Percentiles rank a stretch among this genome's conserved stretches.
These are phyloP conservation scores for Colletotrichum spinosum DNA, from an alignment of 2,329 filamentous ascomycete genomes.

Conservation along the genomic window DNA sequence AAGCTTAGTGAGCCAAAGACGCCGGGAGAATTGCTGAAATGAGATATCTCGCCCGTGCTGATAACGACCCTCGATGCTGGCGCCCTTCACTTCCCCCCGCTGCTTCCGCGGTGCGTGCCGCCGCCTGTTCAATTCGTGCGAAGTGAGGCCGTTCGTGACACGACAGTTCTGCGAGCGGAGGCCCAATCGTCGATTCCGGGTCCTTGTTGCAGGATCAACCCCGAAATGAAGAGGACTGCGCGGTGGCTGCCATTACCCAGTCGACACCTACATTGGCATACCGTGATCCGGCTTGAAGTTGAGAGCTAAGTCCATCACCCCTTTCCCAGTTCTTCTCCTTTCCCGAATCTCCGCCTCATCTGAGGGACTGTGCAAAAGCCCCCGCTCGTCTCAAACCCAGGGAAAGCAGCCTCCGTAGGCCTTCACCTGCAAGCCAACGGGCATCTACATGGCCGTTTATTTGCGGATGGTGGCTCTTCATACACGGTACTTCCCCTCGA, in stretches of 20 bases:
- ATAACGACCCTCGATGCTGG: neutral
- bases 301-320: too few relatives aligned
- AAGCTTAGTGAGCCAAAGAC: conserved; percentile 21
- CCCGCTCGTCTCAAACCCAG: neutral
- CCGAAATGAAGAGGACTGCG: neutral
- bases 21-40: conserved; percentile 4
- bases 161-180: conserved; percentile 6
- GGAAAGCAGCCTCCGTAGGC: conserved; percentile 3
- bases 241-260: too few relatives aligned
- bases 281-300: too few relatives aligned
- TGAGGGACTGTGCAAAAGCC: neutral
- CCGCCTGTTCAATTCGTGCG: conserved; percentile 26
- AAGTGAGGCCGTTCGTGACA: conserved; percentile 36
- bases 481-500: neutral
- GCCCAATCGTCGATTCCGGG: conserved; percentile 14
- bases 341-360: neutral
- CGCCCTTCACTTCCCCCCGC: conserved; percentile 19
- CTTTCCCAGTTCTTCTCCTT: too few relatives aligned
- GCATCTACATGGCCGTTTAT: conserved; percentile 32
- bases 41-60: neutral
- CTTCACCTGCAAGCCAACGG: conserved; percentile 31
- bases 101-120: conserved; percentile 6
- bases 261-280: too few relatives aligned
- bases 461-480: neutral
- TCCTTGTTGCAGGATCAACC: neutral